Evolutionary conservation across 2,329 filamentous ascomycete genomes (phyloP), one percentile per base, ranked within the genome.

Genomic region (Tolypocladium paradoxum): DNA sequence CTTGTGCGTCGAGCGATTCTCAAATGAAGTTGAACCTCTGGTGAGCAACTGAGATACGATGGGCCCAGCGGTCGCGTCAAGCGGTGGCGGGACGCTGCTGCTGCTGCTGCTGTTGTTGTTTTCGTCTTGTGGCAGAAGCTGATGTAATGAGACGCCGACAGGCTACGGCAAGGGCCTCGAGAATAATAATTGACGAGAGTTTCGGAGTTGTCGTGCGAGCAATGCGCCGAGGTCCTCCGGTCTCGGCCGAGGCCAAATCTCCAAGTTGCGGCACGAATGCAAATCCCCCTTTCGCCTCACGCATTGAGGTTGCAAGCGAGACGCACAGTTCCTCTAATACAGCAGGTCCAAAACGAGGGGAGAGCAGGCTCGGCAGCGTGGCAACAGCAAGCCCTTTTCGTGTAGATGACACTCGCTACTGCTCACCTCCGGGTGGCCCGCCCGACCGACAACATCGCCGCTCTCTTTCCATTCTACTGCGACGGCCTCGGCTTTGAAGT

Each of bases 381-480:
- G n/a, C 36, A 20, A 37, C 36, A 8, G 18, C 16, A 36, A 36
- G 3, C 35, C 7, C 3, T 18, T 9, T 20, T 7, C 3, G 36
- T 20, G 8, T 18, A 7, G 11, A 60, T 60, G 58, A 34, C 57
- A 4, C 49, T 57, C 8, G 38, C 51, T 37, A 51, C 49, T 27
- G 65, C 67, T 11, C 64, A 65, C 53, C 60, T 74, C 40, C 70
- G 73, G 53, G 65, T 75, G 51, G 72, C 72, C 5, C 68, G 72
- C 14, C 71, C 72, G 2, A 71, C 70, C 2, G 65, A 69, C 52
- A 57, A 69, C 58, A 64, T 74, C 50, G 49, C 65, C 14, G 60
- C 62, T 0, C 60, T 74, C n/a, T 58, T 72, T 29, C 65, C 65
- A 1, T 75, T 76, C 57, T 75, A 74, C 61, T 61, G 64, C 49